Conservation (phyloP, 225 moss, liverwort and hornwort genomes). For the Lunularia cruciata region DNA sequence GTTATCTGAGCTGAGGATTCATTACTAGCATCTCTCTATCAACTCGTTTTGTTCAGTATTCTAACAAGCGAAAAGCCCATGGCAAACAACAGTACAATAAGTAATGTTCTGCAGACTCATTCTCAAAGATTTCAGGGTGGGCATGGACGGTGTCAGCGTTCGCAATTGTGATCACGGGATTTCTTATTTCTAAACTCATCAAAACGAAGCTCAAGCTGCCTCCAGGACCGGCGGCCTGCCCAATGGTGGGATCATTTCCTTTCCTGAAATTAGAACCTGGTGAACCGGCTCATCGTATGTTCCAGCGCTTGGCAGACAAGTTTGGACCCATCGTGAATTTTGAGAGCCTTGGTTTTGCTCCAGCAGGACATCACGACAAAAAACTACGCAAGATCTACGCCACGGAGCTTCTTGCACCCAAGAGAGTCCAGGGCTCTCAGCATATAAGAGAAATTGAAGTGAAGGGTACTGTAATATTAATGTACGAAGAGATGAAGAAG, state of each 20-base stretch:
- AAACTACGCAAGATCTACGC: constrained; percentile 2
- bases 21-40: too few relatives aligned
- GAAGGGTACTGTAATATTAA: not conserved
- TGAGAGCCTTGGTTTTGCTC: constrained; percentile 1
- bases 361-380: constrained; percentile 1
- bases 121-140: too few relatives aligned
- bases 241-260: constrained; percentile 5
- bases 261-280: not conserved
- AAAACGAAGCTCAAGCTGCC: constrained; percentile 10
- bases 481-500: not conserved
- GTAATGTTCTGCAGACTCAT: too few relatives aligned
- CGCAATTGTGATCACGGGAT: too few relatives aligned
- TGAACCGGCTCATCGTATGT: constrained; percentile 9
- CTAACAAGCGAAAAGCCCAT: too few relatives aligned
- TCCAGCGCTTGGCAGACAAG: not conserved
- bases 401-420: constrained; percentile 3
- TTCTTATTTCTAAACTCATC: too few relatives aligned
- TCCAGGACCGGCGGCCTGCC: not conserved
- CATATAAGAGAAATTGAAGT: not conserved
- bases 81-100: too few relatives aligned
- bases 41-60: too few relatives aligned
- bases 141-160: too few relatives aligned
- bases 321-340: not conserved
- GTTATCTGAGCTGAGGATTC: too few relatives aligned
- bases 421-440: not conserved